Conservation (phyloP, 192 early-diverging fungal species). For the Coemansia sp. region DNA sequence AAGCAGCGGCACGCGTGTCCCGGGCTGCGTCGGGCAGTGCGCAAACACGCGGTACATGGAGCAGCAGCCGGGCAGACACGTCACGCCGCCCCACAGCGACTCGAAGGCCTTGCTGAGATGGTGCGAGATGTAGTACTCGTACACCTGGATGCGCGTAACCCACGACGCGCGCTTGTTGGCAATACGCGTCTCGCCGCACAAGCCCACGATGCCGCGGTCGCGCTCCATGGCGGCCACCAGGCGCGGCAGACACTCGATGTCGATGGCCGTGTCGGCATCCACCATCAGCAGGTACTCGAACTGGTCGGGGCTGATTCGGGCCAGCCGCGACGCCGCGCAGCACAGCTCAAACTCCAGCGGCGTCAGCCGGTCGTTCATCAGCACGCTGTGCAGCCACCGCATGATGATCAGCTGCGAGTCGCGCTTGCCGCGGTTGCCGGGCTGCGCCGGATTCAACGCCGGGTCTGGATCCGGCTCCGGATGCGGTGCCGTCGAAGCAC, state of each 20-base stretch:
- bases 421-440: slow-evolving; percentile 94
- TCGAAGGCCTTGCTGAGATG: slow-evolving; percentile 96
- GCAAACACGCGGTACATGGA: slow-evolving; percentile 94
- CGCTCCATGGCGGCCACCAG: slow-evolving; percentile 82
- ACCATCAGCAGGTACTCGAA: slow-evolving; percentile 79
- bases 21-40: slow-evolving; percentile 50
- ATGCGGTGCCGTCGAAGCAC: too few relatives aligned
- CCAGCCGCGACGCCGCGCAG: slow-evolving; percentile 68
- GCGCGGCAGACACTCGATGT: slow-evolving; percentile 70
- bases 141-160: slow-evolving; percentile 96
- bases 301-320: slow-evolving; percentile 73
- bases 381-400: slow-evolving; percentile 81
- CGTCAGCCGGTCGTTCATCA: slow-evolving; percentile 84
- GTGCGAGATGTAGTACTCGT: slow-evolving; percentile 98
- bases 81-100: slow-evolving; percentile 97
- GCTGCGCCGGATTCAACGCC: slow-evolving; percentile 57
- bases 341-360: slow-evolving; percentile 88
- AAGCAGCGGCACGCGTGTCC: slow-evolving; percentile 69
- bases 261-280: slow-evolving; percentile 95
- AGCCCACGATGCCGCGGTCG: slow-evolving; percentile 82
- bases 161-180: slow-evolving; percentile 85
- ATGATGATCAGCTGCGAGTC: slow-evolving; percentile 95
- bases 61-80: slow-evolving; percentile 97
- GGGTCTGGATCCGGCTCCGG: too few relatives aligned
- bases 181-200: slow-evolving; percentile 96